Percentiles rank a stretch among this genome's conserved stretches.
phyloP scores from a whole-genome alignment of 2,329 filamentous ascomycete species.

The Penicillium psychrosexuale region DNA sequence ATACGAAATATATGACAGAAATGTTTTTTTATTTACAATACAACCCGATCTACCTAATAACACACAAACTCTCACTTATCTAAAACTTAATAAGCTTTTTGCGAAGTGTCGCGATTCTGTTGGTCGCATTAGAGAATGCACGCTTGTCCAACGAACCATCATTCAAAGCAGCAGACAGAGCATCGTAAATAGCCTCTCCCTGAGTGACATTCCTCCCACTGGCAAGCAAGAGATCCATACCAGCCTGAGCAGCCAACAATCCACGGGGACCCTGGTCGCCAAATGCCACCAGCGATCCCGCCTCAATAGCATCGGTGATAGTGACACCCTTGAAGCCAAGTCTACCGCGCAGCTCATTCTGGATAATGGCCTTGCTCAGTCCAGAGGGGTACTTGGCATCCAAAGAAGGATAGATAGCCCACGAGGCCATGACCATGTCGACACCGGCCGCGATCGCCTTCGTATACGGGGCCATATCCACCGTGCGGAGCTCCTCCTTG shows the following conservation, averaged over 20 bases:
- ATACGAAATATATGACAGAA: not conserved
- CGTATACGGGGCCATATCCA: slow-evolving; percentile 28
- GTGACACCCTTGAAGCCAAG: slow-evolving; percentile 30
- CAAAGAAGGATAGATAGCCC: slow-evolving; percentile 31
- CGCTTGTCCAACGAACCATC: slow-evolving; percentile 12
- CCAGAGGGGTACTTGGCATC: slow-evolving; percentile 27
- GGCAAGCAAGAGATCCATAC: slow-evolving; percentile 33
- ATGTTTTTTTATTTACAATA: too few relatives aligned
- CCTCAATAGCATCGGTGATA: slow-evolving; percentile 34
- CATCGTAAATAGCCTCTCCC: slow-evolving; percentile 25
- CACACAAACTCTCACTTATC: not conserved
- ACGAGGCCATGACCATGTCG: slow-evolving; percentile 32
- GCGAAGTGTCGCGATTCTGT: slow-evolving; percentile 17
- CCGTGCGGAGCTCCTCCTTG: slow-evolving; percentile 18
- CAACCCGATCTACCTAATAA: not conserved
- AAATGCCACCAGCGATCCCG: slow-evolving; percentile 23
- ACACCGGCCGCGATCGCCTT: slow-evolving; percentile 26
- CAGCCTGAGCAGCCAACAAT: slow-evolving; percentile 27
- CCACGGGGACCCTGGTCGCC: slow-evolving; percentile 22
- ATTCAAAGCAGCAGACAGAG: slow-evolving; percentile 19
- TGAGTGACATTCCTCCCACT: slow-evolving; percentile 28
- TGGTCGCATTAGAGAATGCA: slow-evolving; percentile 16
- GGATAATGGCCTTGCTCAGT: slow-evolving; percentile 26
- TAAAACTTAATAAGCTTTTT: slow-evolving; percentile 7
- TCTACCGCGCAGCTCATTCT: slow-evolving; percentile 23